Base-by-base conservation (phyloP, 305 asterid species). In the Fraxinus dipetala region DNA sequence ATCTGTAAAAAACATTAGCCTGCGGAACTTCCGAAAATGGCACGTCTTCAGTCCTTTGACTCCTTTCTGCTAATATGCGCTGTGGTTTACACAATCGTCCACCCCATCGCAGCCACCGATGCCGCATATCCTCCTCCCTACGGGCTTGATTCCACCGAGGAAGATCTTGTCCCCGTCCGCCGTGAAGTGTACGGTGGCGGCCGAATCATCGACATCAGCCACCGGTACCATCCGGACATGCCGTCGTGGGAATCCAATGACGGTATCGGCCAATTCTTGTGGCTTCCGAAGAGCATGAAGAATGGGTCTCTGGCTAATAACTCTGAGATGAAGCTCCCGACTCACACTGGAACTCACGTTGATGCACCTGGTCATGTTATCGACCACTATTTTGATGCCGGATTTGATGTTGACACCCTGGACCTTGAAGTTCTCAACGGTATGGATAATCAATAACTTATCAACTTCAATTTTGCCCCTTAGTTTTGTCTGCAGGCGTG, bases 371-470 rank as follows among this genome's bases (percentile, higher is more conserved):
- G 98, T 0, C 99, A 96, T 84, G 95, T 93, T 6, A 91, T 79
- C 78, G 97, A 94, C 82, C 94, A 90, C 85, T 96, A 96, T 77
- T 93, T 88, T 45, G 98, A 93, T 80, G 97, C 97, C 13, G 99
- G 99, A 5, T 96, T 94, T 35, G 99, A 96, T 63, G 97, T 94
- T 26, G 98, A 96, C 78, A 90, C 99, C 79, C 95, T 94, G 35
- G 98, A 96, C 91, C 99, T 96, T 79, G 91, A 91, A 38, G 94
- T 92, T 77, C 93, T 94, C 24, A 96, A 96, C 83, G 98, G 98
- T 95, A 88, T 30, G 51, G 14, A 72, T 81, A 20, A 77, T 65
- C 59, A 28, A 3, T 78, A 69, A 78, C 43, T 61, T 40, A n/a
- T 81, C 70, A 48, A 0, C 9, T 35, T 85, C 34, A 6, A 1